These are phyloP conservation scores for Posidonia australis DNA, from an alignment of 106 monocot genomes.

Conservation along the genomic window DNA sequence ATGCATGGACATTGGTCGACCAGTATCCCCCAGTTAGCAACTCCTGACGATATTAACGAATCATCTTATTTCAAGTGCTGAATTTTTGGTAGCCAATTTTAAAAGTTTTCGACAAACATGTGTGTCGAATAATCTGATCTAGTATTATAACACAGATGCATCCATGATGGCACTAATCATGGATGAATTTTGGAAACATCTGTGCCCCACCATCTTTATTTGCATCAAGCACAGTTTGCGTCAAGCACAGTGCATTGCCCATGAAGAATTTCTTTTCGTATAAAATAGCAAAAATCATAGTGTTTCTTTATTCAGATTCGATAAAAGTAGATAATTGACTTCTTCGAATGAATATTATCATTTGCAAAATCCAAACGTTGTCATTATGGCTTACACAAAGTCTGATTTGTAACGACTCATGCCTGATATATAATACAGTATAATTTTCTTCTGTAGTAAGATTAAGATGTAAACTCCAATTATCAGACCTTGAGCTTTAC, in stretches of 20 bases:
- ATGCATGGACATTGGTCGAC: not conserved
- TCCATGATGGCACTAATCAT: not conserved
- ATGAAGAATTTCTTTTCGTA: not conserved
- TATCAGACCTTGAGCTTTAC: too few species aligned
- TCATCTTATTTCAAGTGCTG: not conserved
- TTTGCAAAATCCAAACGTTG: too few species aligned
- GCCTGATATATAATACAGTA: too few species aligned
- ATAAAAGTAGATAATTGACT: too few species aligned
- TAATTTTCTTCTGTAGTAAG: too few species aligned
- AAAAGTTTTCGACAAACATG: not conserved
- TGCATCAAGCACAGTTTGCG: not conserved
- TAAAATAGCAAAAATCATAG: not conserved
- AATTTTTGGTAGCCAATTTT: not conserved
- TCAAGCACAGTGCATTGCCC: not conserved
- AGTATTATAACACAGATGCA: not conserved
- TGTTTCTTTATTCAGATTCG: not conserved
- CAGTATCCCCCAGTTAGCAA: not conserved
- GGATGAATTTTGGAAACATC: constrained; percentile 4
- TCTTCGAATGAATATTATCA: too few species aligned
- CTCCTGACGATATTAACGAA: not conserved
- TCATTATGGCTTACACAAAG: too few species aligned
- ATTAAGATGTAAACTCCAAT: too few species aligned
- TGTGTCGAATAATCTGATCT: not conserved
- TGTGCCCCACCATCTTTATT: not conserved
- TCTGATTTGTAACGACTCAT: too few species aligned